Base-by-base conservation (phyloP, 2,329 filamentous ascomycete species). In the Pseudogymnoascus sp. region DNA sequence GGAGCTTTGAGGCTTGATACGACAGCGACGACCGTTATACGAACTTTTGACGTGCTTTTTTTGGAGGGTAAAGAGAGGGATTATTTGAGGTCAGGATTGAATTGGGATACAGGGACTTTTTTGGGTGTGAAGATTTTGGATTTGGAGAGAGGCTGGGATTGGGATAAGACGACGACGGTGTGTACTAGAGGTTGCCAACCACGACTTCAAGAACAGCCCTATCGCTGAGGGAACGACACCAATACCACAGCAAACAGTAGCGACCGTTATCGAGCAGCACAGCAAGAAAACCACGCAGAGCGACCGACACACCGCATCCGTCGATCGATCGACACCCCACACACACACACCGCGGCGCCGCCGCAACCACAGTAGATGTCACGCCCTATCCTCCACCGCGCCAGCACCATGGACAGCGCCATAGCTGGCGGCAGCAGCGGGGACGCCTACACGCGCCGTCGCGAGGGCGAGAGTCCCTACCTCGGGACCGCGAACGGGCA, bases 341-440 rank as follows among this genome's bases (percentile, higher is more conserved):
- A 41, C 38, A 22, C 22, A 22, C 18, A 8, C 41, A 47, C 41
- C 41, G 41, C 41, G 41, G 41, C 41, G 20, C 22, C 20, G 50
- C 60, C 32, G 30, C 60, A 32, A 34, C 60, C 12, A 18, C 43
- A 37, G 83, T 81, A 0, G 76, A 57, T 57, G 50, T 57, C 50
- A 18, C 28, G 50, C n/a, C 50, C 50, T 2, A 57, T 37, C 50
- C 50, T 57, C 16, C 28, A 57, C 34, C 50, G 50, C 18, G 28
- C 28, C 11, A 57, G 34, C 50, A 57, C 50, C 1, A 57, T 57
- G 50, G 50, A 57, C 28, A 57, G 28, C 50, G 34, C 50, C 6
- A 57, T 22, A n/a, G 34, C 50, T 28, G 20, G 34, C 50, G 50
- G 50, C 28, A 57, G 34, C 28, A 37, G 28, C 28, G 41, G 20